Evolutionary conservation across 2,329 filamentous ascomycete species (phyloP), one percentile per base, ranked within the genome.

Genomic region (Achaetomium macrosporum): DNA sequence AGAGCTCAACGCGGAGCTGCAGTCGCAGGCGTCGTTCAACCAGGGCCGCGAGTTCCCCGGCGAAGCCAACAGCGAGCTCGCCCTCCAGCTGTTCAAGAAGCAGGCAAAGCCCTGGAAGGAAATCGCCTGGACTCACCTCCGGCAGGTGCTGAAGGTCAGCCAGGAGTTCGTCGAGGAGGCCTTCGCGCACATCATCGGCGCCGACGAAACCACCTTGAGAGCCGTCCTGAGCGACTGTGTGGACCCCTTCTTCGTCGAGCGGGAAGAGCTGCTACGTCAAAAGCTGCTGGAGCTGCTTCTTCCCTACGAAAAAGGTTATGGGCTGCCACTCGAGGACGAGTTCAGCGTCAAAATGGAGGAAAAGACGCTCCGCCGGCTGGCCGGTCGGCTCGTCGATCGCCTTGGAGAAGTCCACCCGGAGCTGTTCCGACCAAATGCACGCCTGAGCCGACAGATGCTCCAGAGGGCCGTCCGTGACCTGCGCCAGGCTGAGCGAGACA

Each of bases 1-100:
- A 0, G 48, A 62, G 0, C 55, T 72, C 6, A 53, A 54, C 1
- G 16, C 25, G 0, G 59, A 71, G 10, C 58, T 75, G 0, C 61
- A 71, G 56, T 49, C 36, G 5, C 56, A 67, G 8, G 70, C 68
- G 2, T 65, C 68, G 0, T 56, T 53, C 0, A 72, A 73, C 30
- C 71, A 71, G 50, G 73, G 72, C 1, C 63, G 55, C 1, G 71
- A 74, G 41, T 69, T 74, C 16, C 70, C 71, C 0, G 71, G 71
- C 0, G 63, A 63, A 0, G 61, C 67, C 0, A 75, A 71, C 36
- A 62, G 63, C n/a, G 63, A 68, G 0, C 61, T 75, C 6, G 68
- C 64, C 0, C 60, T 72, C 3, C 62, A 70, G 33, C 57, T 76
- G 1, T 76, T 76, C 57, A 65, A 66, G 20, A 61, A 62, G 11